Base-by-base conservation (phyloP, 2,329 filamentous ascomycete species). In the Emericellopsis atlantica region DNA sequence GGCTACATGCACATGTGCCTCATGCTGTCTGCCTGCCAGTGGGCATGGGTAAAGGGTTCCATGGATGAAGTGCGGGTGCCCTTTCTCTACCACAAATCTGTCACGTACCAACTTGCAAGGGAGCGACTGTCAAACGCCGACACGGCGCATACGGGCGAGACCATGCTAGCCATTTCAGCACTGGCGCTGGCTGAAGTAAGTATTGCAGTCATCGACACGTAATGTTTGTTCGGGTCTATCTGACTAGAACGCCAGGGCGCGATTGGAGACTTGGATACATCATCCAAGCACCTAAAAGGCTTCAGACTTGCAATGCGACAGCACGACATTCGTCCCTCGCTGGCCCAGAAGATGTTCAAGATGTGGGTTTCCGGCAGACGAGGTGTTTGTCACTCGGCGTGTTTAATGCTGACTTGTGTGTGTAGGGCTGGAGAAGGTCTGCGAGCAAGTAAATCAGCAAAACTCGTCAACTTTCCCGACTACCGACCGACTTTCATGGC, bases 401-500 rank as follows among this genome's bases (percentile, higher is more conserved):
- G 21, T 7, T 5, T 21, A 6, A 24, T n/a, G 32, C 31, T 40
- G 23, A 40, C 39, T n/a, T 23, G 10, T n/a, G 7, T 23, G 7
- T 26, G 10, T 43, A 67, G 64, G 64, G 59, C 65, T 31, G 60
- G 61, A 42, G 57, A 58, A 32, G 57, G 60, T 34, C 51, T 67
- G 44, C 57, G 62, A 41, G 61, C 52, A 39, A 60, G 60, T 36
- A 59, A 60, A 43, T 57, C 54, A 48, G 58, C 41, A 57, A 44
- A 58, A 61, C 53, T 63, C 15, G 59, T 64, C 35, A 63, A 64
- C 44, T 55, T 60, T 23, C 54, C 56, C 22, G 57, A 65, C 33
- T 65, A 64, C 43, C 64, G 66, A 52, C 65, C 64, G 23, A 61
- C 64, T 37, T 60, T 66, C 39, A 63, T 67, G 47, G 65, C 63